These are phyloP conservation scores for Arthrinium phaeospermum DNA, from an alignment of 2,329 filamentous ascomycete species.

Conservation along the genomic window DNA sequence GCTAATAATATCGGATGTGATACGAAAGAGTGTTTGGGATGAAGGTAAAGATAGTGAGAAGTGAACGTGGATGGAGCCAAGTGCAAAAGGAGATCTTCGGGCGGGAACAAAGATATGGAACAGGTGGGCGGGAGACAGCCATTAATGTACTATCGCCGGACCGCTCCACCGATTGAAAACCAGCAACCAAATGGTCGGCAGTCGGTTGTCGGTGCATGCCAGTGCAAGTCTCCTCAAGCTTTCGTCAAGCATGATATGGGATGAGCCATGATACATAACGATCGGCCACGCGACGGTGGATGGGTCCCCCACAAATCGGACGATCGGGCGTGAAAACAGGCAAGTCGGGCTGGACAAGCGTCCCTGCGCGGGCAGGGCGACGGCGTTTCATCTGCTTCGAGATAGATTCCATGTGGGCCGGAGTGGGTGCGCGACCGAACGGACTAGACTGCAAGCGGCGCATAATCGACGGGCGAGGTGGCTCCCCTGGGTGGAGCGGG, in stretches of 20 bases:
- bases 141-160: not conserved
- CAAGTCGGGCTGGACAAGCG: not conserved
- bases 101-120: not conserved
- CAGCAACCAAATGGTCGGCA: not conserved
- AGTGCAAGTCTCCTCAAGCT: not conserved
- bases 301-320: not conserved
- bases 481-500: not conserved
- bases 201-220: not conserved
- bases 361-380: not conserved
- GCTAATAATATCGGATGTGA: not conserved
- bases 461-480: not conserved
- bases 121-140: not conserved
- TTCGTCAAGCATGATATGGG: not conserved
- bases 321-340: not conserved
- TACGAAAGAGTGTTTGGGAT: not conserved
- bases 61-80: not conserved
- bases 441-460: not conserved
- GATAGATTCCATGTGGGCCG: not conserved
- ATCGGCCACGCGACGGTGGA: conserved; percentile 1
- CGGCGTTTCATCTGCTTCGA: not conserved
- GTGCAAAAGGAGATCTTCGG: not conserved
- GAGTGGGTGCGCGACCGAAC: not conserved
- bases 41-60: not conserved
- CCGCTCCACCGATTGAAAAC: not conserved
- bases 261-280: not conserved